These are phyloP conservation scores for Cryoendolithus antarcticus DNA, from an alignment of 2,329 filamentous ascomycete genomes.

Conservation along the genomic window DNA sequence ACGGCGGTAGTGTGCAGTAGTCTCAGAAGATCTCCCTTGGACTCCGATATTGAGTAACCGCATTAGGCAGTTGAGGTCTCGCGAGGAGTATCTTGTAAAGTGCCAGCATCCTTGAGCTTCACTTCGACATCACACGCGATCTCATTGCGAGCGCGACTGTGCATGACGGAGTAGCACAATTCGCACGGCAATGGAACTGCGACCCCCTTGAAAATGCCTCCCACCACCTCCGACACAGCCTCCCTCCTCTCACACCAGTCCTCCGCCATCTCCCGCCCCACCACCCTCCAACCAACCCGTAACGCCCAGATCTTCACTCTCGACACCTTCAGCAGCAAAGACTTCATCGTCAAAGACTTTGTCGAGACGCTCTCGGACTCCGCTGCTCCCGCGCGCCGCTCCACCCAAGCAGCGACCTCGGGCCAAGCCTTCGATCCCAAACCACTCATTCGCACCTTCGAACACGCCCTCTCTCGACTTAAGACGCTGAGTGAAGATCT, in stretches of 20 bases:
- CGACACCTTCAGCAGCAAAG: constrained; percentile 55
- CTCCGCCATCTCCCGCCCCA: constrained; percentile 6
- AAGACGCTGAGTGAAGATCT: constrained; percentile 67
- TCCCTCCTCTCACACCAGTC: constrained; percentile 28
- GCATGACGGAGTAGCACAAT: too few species aligned
- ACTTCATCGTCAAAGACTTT: constrained; percentile 98
- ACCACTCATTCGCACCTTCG: constrained; percentile 89
- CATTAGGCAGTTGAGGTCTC: too few species aligned
- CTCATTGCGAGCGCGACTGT: too few species aligned
- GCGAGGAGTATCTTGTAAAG: too few species aligned
- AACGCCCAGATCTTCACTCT: constrained; percentile 54
- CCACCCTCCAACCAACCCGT: constrained; percentile 16
- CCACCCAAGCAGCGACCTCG: constrained; percentile 33
- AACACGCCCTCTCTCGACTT: constrained; percentile 59
- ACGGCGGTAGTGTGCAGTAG: too few species aligned
- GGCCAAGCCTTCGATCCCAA: constrained; percentile 70
- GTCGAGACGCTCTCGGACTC: constrained; percentile 84
- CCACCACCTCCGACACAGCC: constrained; percentile 27
- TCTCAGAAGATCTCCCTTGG: too few species aligned
- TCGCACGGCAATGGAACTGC: constrained; percentile 2
- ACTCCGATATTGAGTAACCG: too few species aligned
- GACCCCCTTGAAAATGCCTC: constrained; percentile 19
- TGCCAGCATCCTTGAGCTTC: too few species aligned
- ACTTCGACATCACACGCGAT: too few species aligned
- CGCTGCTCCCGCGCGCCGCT: constrained; percentile 68